Evolutionary conservation across 2,329 filamentous ascomycete genomes (phyloP), one percentile per base, ranked within the genome.

Genomic region (Diaporthe sp.): DNA sequence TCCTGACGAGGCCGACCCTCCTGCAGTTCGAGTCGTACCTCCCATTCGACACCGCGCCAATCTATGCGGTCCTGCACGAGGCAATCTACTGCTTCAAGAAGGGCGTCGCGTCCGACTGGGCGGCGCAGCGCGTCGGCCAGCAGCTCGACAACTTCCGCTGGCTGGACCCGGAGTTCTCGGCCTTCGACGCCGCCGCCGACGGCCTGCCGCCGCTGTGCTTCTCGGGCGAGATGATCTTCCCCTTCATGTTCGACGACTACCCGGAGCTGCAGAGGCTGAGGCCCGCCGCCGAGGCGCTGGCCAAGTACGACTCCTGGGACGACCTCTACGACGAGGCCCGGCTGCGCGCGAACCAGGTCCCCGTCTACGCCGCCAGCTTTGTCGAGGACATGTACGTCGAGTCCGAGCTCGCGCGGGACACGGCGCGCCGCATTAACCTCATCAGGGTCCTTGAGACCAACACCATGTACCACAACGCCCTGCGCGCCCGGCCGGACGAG

Each of bases 151-250:
- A 84, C 39, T 92, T 88, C 77, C 78, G 83, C 44, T 92, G 91
- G 91, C 84, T 91, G 12, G 80, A 82, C 74, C 78, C 81, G 2
- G 79, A 80, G 32, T 83, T 86, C 70, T 79, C 86, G 25, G 82
- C 85, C 2, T 82, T 81, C 10, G 79, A 83, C 77, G 84, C 76
- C 77, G 84, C 76, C 15, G 79, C 81, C 0, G 82, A 85, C 47
- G 8, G 9, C 25, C 44, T 17, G 19, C 81, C 84, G 3, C 92
- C 92, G 0, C 85, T 97, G 30, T 94, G 90, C 82, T 97, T 98
- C 84, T 95, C 94, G 0, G 95, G 96, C 75, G 96, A 98, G 85
- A 98, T 98, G 95, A 90, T 98, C 68, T 98, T 92, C 81, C 93
- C 94, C 0, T 93, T 94, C 83, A 94, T 96, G 88, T 96, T 98